phyloP scores from a whole-genome alignment of 345 rosid species.

The Boechera stricta region DNA sequence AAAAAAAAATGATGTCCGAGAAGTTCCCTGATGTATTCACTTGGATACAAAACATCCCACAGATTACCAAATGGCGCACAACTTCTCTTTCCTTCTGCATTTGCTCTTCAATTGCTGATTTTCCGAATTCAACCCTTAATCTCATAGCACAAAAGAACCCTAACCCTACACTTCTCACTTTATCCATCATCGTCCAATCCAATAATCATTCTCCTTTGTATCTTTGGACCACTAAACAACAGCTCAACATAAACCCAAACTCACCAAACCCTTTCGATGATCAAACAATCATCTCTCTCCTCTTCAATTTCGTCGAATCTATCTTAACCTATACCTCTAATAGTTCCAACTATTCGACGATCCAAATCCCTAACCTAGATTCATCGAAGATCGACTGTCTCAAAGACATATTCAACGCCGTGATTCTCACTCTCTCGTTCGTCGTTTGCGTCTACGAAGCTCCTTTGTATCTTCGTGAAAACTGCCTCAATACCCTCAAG shows the following conservation, averaged over 20 bases:
- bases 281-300: conserved; percentile 51
- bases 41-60: conserved; percentile 76
- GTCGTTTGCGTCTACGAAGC: conserved; percentile 81
- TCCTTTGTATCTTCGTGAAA: conserved; percentile 66
- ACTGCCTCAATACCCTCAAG: conserved; percentile 58
- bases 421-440: conserved; percentile 61
- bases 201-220: conserved; percentile 53
- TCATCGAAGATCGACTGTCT: conserved; percentile 40
- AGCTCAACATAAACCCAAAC: conserved; percentile 49
- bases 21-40: conserved; percentile 57
- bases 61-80: conserved; percentile 57
- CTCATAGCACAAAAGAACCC: conserved; percentile 53
- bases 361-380: conserved; percentile 52
- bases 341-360: conserved; percentile 40
- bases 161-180: conserved; percentile 44
- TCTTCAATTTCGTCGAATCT: conserved; percentile 60
- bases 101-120: conserved; percentile 55
- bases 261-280: conserved; percentile 53
- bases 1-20: conserved; percentile 50
- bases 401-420: conserved; percentile 61
- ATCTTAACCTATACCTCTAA: conserved; percentile 62
- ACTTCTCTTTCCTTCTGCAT: conserved; percentile 55
- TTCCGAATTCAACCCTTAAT: conserved; percentile 61
- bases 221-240: conserved; percentile 75
- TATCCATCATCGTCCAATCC: conserved; percentile 62